Evolutionary conservation across 1,284 basidiomycete species (phyloP), one percentile per base, ranked within the genome.

Genomic region (Heterobasidion annosum): DNA sequence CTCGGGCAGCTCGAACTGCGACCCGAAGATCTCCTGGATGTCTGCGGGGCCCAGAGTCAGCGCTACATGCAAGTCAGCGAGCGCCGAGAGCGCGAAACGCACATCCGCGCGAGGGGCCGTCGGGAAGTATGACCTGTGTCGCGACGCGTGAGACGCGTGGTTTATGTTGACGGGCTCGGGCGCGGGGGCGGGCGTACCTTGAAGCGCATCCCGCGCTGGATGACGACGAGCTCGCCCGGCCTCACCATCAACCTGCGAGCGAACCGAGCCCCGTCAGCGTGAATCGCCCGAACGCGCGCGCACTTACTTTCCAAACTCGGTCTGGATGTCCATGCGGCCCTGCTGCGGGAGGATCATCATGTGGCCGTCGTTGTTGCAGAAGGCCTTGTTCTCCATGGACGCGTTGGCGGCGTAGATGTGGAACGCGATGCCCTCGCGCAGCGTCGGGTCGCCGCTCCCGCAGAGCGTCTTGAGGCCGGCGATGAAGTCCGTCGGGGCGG

Each of bases 351-450:
- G 69, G 59, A 88, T 80, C 60, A 87, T 67, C 68, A 86, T 76
- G 66, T 87, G 83, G 3, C 85, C 85, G 61, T 87, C 84, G 48
- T 75, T 80, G 62, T 85, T 84, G 63, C 78, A 78, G 65, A 86
- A 83, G 9, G 83, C 82, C 59, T 72, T 76, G 52, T 78, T 80
- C 37, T 71, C 75, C 85, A 88, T 88, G 9, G 78, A 79, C 48
- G 73, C 64, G 63, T 81, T 84, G 16, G 79, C 78, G 2, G 75
- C 69, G 64, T 85, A 88, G 58, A 85, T 70, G 62, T 87, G 83
- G 56, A 83, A 73, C 0, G 82, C 82, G 4, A 83, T 66, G 4
- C 82, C 83, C 63, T 85, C 81, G 37, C n/a, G 10, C 37, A 40
- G n/a, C 12, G 12, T 40, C 10, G 37, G 37, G 6, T 40, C 37